Base-by-base conservation (phyloP, 768 basidiomycete species). In the Xanthoconium purpureum region DNA sequence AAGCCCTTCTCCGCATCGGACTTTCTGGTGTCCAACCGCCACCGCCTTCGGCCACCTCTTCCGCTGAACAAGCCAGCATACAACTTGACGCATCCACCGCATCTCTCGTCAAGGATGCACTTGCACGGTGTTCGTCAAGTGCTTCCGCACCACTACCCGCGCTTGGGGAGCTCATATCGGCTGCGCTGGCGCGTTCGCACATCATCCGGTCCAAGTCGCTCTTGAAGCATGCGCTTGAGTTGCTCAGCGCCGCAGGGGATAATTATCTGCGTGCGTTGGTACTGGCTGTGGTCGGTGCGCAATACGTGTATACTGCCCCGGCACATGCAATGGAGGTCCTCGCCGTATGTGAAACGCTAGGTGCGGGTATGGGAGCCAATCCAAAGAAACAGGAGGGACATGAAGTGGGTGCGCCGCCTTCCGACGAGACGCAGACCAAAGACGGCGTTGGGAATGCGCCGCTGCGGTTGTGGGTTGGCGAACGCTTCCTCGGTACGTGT, bases 201-300 rank as follows among this genome's bases (percentile, higher is more conserved):
- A 69, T 69, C 44, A 64, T 69, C 35, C 64, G 66, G 3, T 71
- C 69, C 10, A 69, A 69, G 42, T 64, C 63, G 1, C 78, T 85
- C 49, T 74, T 82, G n/a, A 85, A 85, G 52, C 68, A 72, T 1
- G 85, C 88, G 0, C 77, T 92, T 2, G 75, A 78, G 13, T 73
- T 85, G 14, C 80, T 84, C 0, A 84, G 80, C 1, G 62, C 68
- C 1, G 77, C 85, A 4, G 82, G 79, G 18, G 89, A 91, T 57
- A 91, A 89, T 58, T 81, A 91, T 64, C 71, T 90, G 18, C 85
- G 88, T 10, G 87, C 87, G 13, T 73, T 89, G 2, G 75, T 90
- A 4, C 75, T 91, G 17, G 82, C 86, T 3, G 76, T 91, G 17
- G 79, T 85, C 12, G 78, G 88, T 1, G 78, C 85, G 29, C 86